phyloP scores from a whole-genome alignment of 257 asterid species.

The Solanum corneliomulleri region DNA sequence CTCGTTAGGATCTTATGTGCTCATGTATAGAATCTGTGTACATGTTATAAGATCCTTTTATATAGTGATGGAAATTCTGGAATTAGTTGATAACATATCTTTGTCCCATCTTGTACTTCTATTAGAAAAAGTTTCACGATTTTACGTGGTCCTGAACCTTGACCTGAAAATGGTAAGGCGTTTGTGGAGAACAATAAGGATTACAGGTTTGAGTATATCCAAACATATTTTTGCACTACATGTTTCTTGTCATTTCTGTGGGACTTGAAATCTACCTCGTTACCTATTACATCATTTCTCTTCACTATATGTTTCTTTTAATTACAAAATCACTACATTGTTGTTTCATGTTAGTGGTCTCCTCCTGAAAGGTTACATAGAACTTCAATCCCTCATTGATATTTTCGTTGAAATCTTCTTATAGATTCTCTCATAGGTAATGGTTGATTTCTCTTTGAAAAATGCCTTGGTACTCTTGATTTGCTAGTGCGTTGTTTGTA shows the following conservation, averaged over 20 bases:
- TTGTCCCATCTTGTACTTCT: too few species aligned
- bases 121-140: too few species aligned
- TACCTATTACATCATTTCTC: slow-evolving; percentile 77
- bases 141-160: not conserved
- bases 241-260: not conserved
- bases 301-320: slow-evolving; percentile 89
- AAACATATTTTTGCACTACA: not conserved
- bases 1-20: too few species aligned
- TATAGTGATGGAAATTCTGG: too few species aligned
- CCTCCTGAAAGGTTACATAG: slow-evolving; percentile 95
- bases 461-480: too few species aligned
- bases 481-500: too few species aligned
- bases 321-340: slow-evolving; percentile 93
- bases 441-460: too few species aligned
- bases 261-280: slow-evolving; percentile 80
- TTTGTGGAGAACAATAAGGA: slow-evolving; percentile 46
- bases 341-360: slow-evolving; percentile 72
- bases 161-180: slow-evolving; percentile 46
- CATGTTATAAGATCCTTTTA: too few species aligned
- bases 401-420: slow-evolving; percentile 88
- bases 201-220: slow-evolving; percentile 40
- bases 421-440: slow-evolving; percentile 44
- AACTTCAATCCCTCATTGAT: slow-evolving; percentile 93
- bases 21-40: fast-evolving
- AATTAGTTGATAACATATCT: too few species aligned